Base-by-base conservation (phyloP, 352 stramenopile species). In the Phytophthora sp. region DNA sequence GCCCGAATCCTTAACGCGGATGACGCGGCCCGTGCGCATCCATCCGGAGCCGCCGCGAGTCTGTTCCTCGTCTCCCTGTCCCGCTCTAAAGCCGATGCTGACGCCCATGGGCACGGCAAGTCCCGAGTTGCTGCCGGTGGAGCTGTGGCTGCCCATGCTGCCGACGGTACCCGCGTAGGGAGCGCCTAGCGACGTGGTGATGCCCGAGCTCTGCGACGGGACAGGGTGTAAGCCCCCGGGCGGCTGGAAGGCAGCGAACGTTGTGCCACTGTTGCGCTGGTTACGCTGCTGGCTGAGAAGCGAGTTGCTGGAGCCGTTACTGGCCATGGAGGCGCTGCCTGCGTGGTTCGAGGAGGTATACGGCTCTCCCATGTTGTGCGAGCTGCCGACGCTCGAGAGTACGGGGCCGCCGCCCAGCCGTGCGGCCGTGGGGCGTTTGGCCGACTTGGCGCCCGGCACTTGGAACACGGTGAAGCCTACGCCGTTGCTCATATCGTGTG, bases 1-100 rank as follows among this genome's bases (percentile, higher is more conserved):
- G 46, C 82, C 80, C 12, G 82, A 88, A 49, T 91, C 80, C 62
- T 90, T 90, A 26, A 91, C 75, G 29, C 82, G 82, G 36, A 93
- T 87, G 18, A 90, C 63, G 51, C 84, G 84, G 1, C 84, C 84
- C 23, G 82, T 88, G 63, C 79, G 71, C 79, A 90, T 89, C 81
- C 81, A 92, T 21, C 67, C 57, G 23, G 80, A 71, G 52, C 84
- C 84, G 27, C 78, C 79, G 24, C 71, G 68, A 18, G 55, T 35
- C 30, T 88, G 79, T 26, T 83, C 63, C 5, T 74, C 65, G 9
- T 81, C 73, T 8, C 69, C 60, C 23, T 57, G 52, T 21, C 51
- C 49, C 7, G 71, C 12, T 11, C 52, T 61, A 20, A 65, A 63
- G 31, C 57, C 62, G n/a, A 74, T 67, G 4, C 69, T 65, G 3